These are phyloP conservation scores for Sclerotinia borealis DNA, from an alignment of 2,329 filamentous ascomycete genomes.

Conservation along the genomic window DNA sequence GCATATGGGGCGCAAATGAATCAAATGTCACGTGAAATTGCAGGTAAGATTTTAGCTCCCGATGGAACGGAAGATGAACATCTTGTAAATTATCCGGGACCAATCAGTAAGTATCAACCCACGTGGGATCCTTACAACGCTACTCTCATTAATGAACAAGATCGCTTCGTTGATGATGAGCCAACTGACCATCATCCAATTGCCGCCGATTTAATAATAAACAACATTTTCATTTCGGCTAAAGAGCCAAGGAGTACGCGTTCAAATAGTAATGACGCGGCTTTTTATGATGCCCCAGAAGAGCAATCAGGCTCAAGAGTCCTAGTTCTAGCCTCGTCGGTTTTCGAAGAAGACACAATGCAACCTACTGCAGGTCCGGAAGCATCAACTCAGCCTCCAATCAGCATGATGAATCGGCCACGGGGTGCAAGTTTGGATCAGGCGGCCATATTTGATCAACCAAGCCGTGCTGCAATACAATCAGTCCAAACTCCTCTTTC, in stretches of 20 bases:
- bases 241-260: conserved; percentile 17
- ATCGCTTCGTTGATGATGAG: conserved; percentile 28
- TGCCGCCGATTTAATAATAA: background rate
- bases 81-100: conserved; percentile 21
- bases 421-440: conserved; percentile 18
- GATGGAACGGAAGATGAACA: conserved; percentile 11
- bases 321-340: background rate
- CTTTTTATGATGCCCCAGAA: conserved; percentile 25
- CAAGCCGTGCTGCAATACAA: background rate
- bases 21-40: conserved; percentile 8
- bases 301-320: background rate
- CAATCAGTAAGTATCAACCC: conserved; percentile 34
- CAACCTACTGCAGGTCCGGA: background rate
- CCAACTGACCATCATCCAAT: conserved; percentile 5
- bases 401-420: conserved; percentile 21
- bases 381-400: background rate
- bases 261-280: conserved; percentile 20
- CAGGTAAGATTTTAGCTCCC: conserved; percentile 16
- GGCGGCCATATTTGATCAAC: background rate
- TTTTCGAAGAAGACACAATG: background rate
- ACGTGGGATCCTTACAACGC: conserved; percentile 34
- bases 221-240: background rate
- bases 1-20: background rate
- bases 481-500: conserved; percentile 8
- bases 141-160: conserved; percentile 36